Conservation (phyloP, 768 basidiomycete genomes). For the Mycena sanguinolenta region DNA sequence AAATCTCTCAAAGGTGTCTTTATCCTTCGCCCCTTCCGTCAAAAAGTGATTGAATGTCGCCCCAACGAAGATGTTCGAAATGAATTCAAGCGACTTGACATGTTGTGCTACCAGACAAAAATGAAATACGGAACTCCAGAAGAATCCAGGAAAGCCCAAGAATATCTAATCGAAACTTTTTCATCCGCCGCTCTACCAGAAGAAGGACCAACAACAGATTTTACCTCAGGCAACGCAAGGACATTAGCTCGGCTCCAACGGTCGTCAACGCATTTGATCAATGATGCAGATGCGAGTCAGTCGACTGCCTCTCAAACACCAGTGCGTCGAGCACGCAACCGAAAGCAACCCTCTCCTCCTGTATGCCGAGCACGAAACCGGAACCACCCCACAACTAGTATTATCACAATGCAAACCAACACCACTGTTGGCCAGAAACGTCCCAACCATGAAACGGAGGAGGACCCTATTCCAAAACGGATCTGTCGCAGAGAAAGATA, state of each 20-base stretch:
- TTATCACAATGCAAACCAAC: not conserved
- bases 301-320: not conserved
- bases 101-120: not conserved
- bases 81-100: conserved; percentile 3
- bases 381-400: too few relatives aligned
- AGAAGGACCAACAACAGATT: not conserved
- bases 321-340: conserved; percentile 1
- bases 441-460: not conserved
- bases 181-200: not conserved
- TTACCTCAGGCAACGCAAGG: not conserved
- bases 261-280: not conserved
- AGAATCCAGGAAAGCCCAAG: not conserved
- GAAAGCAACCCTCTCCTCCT: too few relatives aligned
- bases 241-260: not conserved
- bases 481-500: not conserved
- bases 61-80: conserved; percentile 14
- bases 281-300: not conserved
- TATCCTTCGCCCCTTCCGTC: not conserved
- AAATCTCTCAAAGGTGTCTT: conserved; percentile 9
- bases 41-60: not conserved
- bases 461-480: not conserved
- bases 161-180: not conserved
- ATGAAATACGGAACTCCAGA: not conserved
- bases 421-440: not conserved
- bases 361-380: not conserved